Conservation (phyloP, 164 flowering plant genomes). For the Hamamelis virginiana region DNA sequence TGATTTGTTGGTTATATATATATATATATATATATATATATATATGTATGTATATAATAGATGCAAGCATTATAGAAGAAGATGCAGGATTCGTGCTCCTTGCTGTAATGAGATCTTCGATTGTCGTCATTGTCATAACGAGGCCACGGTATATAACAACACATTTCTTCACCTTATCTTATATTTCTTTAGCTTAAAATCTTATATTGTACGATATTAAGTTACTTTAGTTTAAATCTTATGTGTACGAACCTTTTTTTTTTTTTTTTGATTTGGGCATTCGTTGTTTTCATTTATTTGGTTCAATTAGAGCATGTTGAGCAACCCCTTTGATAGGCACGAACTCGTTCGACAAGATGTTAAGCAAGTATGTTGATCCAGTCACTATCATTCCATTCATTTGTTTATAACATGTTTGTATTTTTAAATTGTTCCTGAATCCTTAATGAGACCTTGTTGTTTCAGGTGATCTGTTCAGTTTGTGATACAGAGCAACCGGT, state of each 20-base stretch:
- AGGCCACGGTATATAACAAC: conserved; percentile 48
- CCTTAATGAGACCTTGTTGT: neutral
- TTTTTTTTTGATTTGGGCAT: too few relatives aligned
- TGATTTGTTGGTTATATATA: neutral
- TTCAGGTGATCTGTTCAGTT: conserved; percentile 68
- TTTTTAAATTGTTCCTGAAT: too few relatives aligned
- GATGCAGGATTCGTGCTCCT: conserved; percentile 90
- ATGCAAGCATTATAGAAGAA: conserved; percentile 86
- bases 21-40: too few relatives aligned
- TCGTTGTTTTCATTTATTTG: conserved; percentile 7
- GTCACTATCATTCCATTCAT: neutral
- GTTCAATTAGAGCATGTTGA: conserved; percentile 46
- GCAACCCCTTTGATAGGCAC: conserved; percentile 57
- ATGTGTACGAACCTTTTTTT: too few relatives aligned
- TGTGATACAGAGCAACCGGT: conserved; percentile 81
- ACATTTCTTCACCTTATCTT: too few relatives aligned
- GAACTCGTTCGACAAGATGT: conserved; percentile 76
- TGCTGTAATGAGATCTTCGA: conserved; percentile 82
- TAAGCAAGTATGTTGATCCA: conserved; percentile 52
- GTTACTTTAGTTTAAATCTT: too few relatives aligned
- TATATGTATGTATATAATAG: too few relatives aligned
- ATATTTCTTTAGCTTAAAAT: too few relatives aligned
- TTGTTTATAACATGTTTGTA: too few relatives aligned
- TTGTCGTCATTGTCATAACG: conserved; percentile 97
- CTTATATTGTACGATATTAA: too few relatives aligned